phyloP scores from a whole-genome alignment of 2,329 filamentous ascomycete genomes.

The Bipolaris cookei region DNA sequence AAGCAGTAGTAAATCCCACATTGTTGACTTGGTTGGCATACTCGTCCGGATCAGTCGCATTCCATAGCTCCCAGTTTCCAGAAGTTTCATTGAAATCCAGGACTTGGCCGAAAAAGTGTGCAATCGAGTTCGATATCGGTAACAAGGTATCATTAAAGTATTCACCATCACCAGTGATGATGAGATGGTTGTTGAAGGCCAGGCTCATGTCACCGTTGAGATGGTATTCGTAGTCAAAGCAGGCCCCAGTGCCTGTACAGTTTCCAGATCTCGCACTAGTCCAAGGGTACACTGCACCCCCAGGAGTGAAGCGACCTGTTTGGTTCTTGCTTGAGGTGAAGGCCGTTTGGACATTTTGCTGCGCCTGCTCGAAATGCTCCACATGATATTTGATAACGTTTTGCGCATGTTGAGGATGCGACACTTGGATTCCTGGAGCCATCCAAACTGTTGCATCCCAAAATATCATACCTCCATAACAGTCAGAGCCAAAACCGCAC shows the following conservation, averaged over 20 bases:
- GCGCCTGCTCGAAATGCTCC: constrained; percentile 64
- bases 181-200: constrained; percentile 66
- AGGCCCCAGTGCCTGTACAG: constrained; percentile 66
- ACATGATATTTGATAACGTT: constrained; percentile 70
- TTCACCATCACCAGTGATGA: constrained; percentile 63
- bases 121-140: constrained; percentile 69
- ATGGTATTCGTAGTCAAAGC: constrained; percentile 76
- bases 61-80: constrained; percentile 38
- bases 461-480: constrained; percentile 70
- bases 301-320: constrained; percentile 61
- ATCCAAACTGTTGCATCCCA: constrained; percentile 74
- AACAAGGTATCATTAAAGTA: constrained; percentile 63
- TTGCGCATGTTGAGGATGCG: constrained; percentile 66
- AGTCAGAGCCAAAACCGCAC: constrained; percentile 70
- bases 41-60: constrained; percentile 77
- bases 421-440: constrained; percentile 69
- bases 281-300: constrained; percentile 71
- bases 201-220: constrained; percentile 73
- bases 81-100: constrained; percentile 63
- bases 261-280: constrained; percentile 71
- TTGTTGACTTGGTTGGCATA: constrained; percentile 72
- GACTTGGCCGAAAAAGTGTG: constrained; percentile 66
- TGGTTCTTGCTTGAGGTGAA: constrained; percentile 65
- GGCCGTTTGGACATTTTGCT: constrained; percentile 63
- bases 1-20: constrained; percentile 71